Conservation (phyloP, 495 filamentous ascomycete genomes). For the Chaetomidium leptoderma region DNA sequence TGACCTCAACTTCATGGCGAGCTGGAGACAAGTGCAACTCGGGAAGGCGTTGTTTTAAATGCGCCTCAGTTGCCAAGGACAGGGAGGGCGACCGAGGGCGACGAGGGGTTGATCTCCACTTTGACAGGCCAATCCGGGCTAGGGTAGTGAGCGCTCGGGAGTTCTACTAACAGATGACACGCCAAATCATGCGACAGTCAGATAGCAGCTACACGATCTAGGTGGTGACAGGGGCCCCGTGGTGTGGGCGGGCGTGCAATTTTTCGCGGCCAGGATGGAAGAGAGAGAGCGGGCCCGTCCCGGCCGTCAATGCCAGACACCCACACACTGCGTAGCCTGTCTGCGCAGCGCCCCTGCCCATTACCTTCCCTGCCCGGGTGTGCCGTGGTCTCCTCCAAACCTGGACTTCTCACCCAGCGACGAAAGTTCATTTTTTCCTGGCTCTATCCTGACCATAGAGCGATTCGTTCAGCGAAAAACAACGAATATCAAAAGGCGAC, state of each 20-base stretch:
- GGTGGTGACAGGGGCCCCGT: slow-evolving; percentile 6
- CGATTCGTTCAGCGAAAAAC: slow-evolving; percentile 27
- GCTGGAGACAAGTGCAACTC: not conserved
- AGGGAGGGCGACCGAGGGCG: slow-evolving; percentile 2
- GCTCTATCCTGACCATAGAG: slow-evolving; percentile 25
- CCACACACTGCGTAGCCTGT: slow-evolving; percentile 12
- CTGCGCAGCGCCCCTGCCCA: slow-evolving; percentile 21
- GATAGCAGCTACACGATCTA: slow-evolving; percentile 11
- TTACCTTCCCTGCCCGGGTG: slow-evolving; percentile 19
- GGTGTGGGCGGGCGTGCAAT: slow-evolving; percentile 19
- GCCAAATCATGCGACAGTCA: not conserved
- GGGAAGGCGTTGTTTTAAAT: slow-evolving; percentile 13
- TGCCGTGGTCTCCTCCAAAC: slow-evolving; percentile 26
- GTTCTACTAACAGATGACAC: slow-evolving; percentile 8
- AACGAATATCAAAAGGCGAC: slow-evolving; percentile 27
- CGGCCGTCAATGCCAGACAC: slow-evolving; percentile 12
- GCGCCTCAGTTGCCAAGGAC: slow-evolving; percentile 16
- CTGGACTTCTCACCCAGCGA: slow-evolving; percentile 25
- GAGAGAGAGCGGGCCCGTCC: slow-evolving; percentile 6
- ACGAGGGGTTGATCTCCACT: slow-evolving; percentile 9
- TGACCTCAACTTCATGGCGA: not conserved
- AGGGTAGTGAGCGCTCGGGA: not conserved
- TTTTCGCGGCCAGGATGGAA: slow-evolving; percentile 17
- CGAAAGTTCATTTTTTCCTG: slow-evolving; percentile 27
- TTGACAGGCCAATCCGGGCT: slow-evolving; percentile 16